phyloP scores from a whole-genome alignment of 768 basidiomycete species.

The Chalciporus pseudorubinellus region DNA sequence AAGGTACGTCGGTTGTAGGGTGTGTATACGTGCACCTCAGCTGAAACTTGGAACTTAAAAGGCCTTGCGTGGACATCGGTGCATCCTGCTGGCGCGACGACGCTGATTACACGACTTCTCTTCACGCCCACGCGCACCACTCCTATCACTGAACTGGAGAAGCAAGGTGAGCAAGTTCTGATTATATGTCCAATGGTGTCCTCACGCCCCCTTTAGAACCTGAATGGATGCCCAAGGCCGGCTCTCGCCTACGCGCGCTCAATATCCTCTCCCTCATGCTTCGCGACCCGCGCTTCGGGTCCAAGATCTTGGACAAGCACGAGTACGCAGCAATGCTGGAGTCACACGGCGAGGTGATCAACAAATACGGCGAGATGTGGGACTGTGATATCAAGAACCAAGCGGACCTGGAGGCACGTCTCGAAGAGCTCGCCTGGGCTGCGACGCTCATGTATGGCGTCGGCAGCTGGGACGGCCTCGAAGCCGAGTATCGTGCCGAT shows the following conservation, averaged over 20 bases:
- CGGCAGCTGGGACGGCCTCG: constrained; percentile 45
- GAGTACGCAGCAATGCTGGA: constrained; percentile 36
- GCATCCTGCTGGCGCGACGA: constrained; percentile 38
- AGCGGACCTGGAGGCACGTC: constrained; percentile 44
- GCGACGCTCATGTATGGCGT: constrained; percentile 58
- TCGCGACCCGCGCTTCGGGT: constrained; percentile 42
- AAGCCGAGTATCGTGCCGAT: constrained; percentile 52
- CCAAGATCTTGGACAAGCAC: constrained; percentile 28
- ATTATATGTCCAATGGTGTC: background rate
- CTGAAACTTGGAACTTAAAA: constrained; percentile 17
- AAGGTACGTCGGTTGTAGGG: constrained; percentile 42
- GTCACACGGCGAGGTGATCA: constrained; percentile 40
- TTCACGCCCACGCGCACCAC: constrained; percentile 24
- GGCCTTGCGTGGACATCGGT: constrained; percentile 60
- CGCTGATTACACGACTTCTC: constrained; percentile 35
- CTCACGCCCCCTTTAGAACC: constrained; percentile 13
- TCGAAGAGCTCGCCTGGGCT: constrained; percentile 64
- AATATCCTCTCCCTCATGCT: constrained; percentile 54
- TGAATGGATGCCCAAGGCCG: constrained; percentile 24
- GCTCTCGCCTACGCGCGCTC: constrained; percentile 43
- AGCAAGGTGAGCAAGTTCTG: constrained; percentile 6
- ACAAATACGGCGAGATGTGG: constrained; percentile 48
- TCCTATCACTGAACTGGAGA: constrained; percentile 22
- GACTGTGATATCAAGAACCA: constrained; percentile 36
- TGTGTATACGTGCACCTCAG: background rate